These are phyloP conservation scores for Colletotrichum salicis DNA, from an alignment of 2,329 filamentous ascomycete genomes.

Conservation along the genomic window DNA sequence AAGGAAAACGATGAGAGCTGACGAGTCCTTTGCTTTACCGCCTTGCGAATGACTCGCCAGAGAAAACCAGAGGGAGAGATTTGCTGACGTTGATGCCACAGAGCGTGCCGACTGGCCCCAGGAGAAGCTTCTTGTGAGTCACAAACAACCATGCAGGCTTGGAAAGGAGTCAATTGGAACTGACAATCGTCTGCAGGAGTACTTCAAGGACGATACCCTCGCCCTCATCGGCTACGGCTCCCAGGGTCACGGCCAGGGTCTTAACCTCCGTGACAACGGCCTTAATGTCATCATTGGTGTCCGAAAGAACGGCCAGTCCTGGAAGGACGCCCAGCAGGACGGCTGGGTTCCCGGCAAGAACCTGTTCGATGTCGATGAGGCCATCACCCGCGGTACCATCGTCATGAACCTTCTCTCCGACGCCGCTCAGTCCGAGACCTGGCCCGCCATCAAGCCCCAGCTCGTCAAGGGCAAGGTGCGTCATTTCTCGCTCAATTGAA, in stretches of 20 bases:
- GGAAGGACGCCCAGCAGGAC: slow-evolving; percentile 96
- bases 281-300: slow-evolving; percentile 99
- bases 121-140: slow-evolving; percentile 93
- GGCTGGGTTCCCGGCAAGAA: slow-evolving; percentile 99
- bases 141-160: slow-evolving; percentile 31
- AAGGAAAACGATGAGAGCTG: slow-evolving; percentile 45
- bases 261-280: slow-evolving; percentile 99
- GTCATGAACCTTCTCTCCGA: slow-evolving; percentile 99
- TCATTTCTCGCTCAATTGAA: slow-evolving; percentile 30
- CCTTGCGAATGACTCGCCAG: slow-evolving; percentile 25
- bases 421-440: slow-evolving; percentile 98
- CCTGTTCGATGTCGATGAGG: slow-evolving; percentile 98
- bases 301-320: slow-evolving; percentile 96
- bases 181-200: slow-evolving; percentile 70
- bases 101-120: slow-evolving; percentile 98
- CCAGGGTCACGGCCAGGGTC: slow-evolving; percentile 98
- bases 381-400: slow-evolving; percentile 91
- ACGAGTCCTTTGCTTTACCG: not conserved
- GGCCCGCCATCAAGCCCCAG: slow-evolving; percentile 97
- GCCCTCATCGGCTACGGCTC: slow-evolving; percentile 98
- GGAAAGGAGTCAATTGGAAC: slow-evolving; percentile 12
- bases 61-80: slow-evolving; percentile 4
- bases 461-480: slow-evolving; percentile 97
- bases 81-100: slow-evolving; percentile 50
- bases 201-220: slow-evolving; percentile 99